These are phyloP conservation scores for Moesziomyces sp. DNA, from an alignment of 1,284 basidiomycete species.

Conservation along the genomic window DNA sequence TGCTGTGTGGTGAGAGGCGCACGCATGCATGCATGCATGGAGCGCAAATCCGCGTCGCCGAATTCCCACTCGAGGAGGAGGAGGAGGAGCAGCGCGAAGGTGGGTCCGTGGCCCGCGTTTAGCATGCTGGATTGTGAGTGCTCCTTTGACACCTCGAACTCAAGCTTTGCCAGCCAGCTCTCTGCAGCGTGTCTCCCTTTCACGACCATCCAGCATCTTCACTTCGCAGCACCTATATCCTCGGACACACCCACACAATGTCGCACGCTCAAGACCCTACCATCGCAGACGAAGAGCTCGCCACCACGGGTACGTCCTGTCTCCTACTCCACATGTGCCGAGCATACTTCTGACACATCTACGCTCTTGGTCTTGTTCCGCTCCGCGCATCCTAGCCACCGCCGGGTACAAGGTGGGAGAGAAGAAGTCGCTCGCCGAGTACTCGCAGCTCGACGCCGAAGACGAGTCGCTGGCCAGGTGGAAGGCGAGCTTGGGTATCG, in stretches of 20 bases:
- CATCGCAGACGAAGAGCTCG: slow-evolving; percentile 51
- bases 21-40: neutral
- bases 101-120: neutral
- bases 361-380: neutral
- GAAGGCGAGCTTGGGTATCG: slow-evolving; percentile 89
- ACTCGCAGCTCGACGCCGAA: slow-evolving; percentile 77
- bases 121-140: neutral
- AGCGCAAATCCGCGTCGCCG: neutral
- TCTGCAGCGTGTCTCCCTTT: neutral
- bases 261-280: slow-evolving; percentile 50
- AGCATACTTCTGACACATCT: slow-evolving; percentile 1
- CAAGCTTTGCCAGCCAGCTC: neutral
- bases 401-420: slow-evolving; percentile 67
- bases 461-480: slow-evolving; percentile 84
- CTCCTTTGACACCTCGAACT: neutral
- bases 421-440: slow-evolving; percentile 71
- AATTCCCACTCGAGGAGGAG: too few species aligned
- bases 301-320: slow-evolving; percentile 39
- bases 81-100: neutral
- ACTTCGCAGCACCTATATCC: neutral
- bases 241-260: slow-evolving; percentile 23
- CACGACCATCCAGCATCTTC: slow-evolving; percentile 7
- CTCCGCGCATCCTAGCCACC: slow-evolving; percentile 45
- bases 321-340: neutral
- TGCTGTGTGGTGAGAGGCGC: neutral